A percentile compares a stretch with the other conserved stretches of the same genome.
These are phyloP conservation scores for Firmiana major DNA, from an alignment of 345 rosid species.

Conservation along the genomic window DNA sequence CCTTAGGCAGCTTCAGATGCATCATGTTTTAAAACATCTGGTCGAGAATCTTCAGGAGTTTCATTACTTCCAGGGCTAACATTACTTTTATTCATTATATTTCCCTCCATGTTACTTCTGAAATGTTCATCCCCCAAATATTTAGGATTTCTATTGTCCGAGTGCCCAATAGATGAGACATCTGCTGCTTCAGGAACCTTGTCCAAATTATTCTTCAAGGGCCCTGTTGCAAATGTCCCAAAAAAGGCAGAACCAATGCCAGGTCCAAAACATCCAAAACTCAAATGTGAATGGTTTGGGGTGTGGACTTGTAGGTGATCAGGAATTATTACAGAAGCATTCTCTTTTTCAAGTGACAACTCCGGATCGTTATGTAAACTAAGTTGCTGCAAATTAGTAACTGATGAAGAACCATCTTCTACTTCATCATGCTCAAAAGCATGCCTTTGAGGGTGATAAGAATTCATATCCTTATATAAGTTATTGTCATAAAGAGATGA, in stretches of 20 bases:
- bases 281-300: conserved; percentile 79
- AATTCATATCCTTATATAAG: too few species aligned
- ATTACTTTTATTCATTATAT: conserved; percentile 45
- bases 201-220: too few species aligned
- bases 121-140: conserved; percentile 72
- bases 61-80: conserved; percentile 52
- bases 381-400: conserved; percentile 52
- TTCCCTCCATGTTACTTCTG: conserved; percentile 53
- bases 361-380: conserved; percentile 50
- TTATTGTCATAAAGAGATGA: conserved; percentile 56
- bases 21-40: conserved; percentile 67
- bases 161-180: too few species aligned
- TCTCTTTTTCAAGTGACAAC: conserved; percentile 51
- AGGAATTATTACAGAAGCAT: conserved; percentile 83
- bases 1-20: conserved; percentile 48
- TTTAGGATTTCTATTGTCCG: conserved; percentile 67
- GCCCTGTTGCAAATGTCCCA: too few species aligned
- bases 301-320: conserved; percentile 84
- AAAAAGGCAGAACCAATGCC: too few species aligned
- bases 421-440: too few species aligned
- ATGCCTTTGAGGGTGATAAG: too few species aligned
- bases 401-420: conserved; percentile 55
- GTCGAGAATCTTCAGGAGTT: conserved; percentile 49
- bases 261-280: conserved; percentile 94
- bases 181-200: too few species aligned